These are phyloP conservation scores for Plasmodium fragile DNA, from an alignment of 169 alveolate species.

Conservation along the genomic window DNA sequence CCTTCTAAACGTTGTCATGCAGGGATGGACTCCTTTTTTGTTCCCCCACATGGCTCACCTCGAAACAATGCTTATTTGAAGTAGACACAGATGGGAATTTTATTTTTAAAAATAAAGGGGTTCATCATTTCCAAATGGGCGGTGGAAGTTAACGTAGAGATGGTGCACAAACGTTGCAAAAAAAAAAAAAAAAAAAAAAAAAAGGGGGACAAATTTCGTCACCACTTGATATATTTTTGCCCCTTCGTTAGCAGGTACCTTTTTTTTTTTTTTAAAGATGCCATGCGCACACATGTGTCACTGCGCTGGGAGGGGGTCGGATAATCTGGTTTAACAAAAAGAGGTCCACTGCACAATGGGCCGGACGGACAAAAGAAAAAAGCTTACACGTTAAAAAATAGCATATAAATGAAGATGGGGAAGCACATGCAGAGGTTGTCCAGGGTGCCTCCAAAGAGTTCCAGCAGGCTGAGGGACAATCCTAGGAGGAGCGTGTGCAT, in stretches of 20 bases:
- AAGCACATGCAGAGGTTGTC: slow-evolving; percentile 60
- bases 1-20: too few species aligned
- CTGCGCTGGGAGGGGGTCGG: background rate
- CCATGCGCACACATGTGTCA: background rate
- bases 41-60: background rate
- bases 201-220: background rate
- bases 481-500: slow-evolving; percentile 19
- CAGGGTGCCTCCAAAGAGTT: slow-evolving; percentile 47
- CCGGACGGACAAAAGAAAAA: too few species aligned
- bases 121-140: background rate
- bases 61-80: background rate
- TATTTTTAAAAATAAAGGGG: background rate
- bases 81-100: background rate
- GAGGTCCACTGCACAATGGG: background rate
- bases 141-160: background rate
- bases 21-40: too few species aligned
- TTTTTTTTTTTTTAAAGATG: background rate
- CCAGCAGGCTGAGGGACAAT: slow-evolving; percentile 16
- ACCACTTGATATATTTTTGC: background rate
- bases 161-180: background rate
- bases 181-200: background rate
- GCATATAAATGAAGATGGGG: slow-evolving; percentile 60
- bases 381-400: slow-evolving; percentile 41
- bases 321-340: background rate
- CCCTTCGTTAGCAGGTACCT: background rate